A percentile compares a stretch with the other conserved stretches of the same genome.
phyloP scores from a whole-genome alignment of 345 rosid genomes.

The Populus euphratica region DNA sequence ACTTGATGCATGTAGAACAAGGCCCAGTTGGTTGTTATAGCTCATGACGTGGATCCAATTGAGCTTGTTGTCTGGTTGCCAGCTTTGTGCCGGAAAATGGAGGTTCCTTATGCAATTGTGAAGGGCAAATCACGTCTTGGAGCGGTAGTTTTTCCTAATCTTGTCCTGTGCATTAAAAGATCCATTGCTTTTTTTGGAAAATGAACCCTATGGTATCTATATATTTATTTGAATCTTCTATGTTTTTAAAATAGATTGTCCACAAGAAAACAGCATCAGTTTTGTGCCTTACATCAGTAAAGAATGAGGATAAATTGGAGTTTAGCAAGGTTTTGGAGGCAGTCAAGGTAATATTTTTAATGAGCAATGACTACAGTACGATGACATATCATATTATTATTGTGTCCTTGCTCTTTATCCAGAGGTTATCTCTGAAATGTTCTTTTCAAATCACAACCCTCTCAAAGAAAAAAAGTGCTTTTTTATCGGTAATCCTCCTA shows the following conservation, averaged over 20 bases:
- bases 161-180: not conserved
- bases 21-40: constrained; percentile 73
- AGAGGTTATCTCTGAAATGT: not conserved
- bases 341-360: constrained; percentile 44
- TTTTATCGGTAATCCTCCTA: not conserved
- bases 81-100: constrained; percentile 84
- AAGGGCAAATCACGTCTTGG: constrained; percentile 78
- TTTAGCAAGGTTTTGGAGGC: constrained; percentile 73
- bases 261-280: constrained; percentile 72
- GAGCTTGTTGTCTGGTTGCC: constrained; percentile 88
- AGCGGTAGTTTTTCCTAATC: constrained; percentile 33
- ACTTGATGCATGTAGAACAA: constrained; percentile 44
- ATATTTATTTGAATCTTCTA: not conserved
- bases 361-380: not conserved
- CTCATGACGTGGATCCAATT: constrained; percentile 83
- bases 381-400: not conserved
- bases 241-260: constrained; percentile 43
- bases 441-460: not conserved
- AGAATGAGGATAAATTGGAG: constrained; percentile 75
- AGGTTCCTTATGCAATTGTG: constrained; percentile 77
- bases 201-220: no score
- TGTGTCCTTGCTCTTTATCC: not conserved
- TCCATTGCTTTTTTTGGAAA: not conserved
- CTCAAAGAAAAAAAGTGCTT: no score
- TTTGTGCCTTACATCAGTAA: constrained; percentile 67